Evolutionary conservation across 108 stramenopile species (phyloP), one percentile per base, ranked within the genome.

Genomic region (Nitzschia sp.): DNA sequence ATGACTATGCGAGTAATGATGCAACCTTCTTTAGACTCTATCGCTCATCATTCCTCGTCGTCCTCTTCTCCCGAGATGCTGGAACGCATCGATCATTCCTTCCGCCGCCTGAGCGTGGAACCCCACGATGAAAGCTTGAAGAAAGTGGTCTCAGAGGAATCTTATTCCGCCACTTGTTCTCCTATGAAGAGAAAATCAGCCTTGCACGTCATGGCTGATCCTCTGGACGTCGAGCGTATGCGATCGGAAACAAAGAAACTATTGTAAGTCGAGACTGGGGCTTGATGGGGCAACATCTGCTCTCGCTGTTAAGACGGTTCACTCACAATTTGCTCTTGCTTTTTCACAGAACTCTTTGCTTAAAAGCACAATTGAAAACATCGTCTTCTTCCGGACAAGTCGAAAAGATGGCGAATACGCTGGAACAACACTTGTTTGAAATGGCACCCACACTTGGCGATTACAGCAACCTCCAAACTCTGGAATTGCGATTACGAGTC

Each of bases 401-500:
- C 17, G 61, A 62, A 26, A 62, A 62, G 26, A 62, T 46, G 61
- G 61, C 61, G 0, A 2, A 15, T 2, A 8, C 18, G 28, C 27
- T 62, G 42, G 61, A 62, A 62, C 38, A 62, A 2, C 61, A 21
- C 18, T 46, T 62, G 61, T 62, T 42, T 46, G 42, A 62, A 62
- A 42, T 62, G 25, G 36, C 61, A 38, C 61, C 61, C 13, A 62
- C 61, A 23, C 38, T 62, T 8, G 61, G n/a, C 13, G 61, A 62
- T 3, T 62, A 62, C 24, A 8, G 42, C 0, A 26, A 62, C 32
- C 29, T 62, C 46, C 38, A 21, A 38, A 62, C 61, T 26, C 26
- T 62, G 42, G 42, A 62, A 26, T 25, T 31, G 5, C 36, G 61
- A 23, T 25, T 62, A 0, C 19, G 25, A 26, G 25, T 62, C 18